These are phyloP conservation scores for Zelonia costaricensis DNA, from an alignment of 208 protist genomes.

Conservation along the genomic window DNA sequence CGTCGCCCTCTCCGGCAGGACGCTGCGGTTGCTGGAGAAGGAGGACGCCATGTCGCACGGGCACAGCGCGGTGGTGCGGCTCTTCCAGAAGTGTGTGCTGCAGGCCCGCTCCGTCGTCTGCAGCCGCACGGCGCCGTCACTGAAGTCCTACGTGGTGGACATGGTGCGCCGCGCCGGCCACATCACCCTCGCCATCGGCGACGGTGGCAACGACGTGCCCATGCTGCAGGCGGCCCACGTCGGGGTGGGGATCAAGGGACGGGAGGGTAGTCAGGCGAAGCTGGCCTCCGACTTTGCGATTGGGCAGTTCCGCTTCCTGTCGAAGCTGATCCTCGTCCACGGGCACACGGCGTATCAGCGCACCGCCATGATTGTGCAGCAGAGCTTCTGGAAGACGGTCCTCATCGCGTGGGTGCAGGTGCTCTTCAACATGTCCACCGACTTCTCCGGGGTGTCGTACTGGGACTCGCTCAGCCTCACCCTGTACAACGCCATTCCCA, in stretches of 20 bases:
- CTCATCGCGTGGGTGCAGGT: slow-evolving; percentile 93
- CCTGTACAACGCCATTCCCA: slow-evolving; percentile 89
- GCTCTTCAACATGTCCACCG: slow-evolving; percentile 81
- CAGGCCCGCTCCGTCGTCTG: slow-evolving; percentile 66
- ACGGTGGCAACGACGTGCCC: slow-evolving; percentile 94
- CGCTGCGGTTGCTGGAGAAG: slow-evolving; percentile 45
- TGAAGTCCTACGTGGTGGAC: slow-evolving; percentile 69
- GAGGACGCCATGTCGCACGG: slow-evolving; percentile 24
- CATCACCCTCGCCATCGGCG: slow-evolving; percentile 91
- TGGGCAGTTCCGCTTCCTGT: slow-evolving; percentile 89
- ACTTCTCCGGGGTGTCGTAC: slow-evolving; percentile 85
- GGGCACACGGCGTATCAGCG: slow-evolving; percentile 92
- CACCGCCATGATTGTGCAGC: slow-evolving; percentile 93
- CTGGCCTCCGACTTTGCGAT: slow-evolving; percentile 92
- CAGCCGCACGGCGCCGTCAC: slow-evolving; percentile 67
- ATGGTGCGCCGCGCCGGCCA: slow-evolving; percentile 53
- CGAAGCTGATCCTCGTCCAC: slow-evolving; percentile 92
- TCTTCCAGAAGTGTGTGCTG: slow-evolving; percentile 54
- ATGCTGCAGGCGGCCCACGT: slow-evolving; percentile 95
- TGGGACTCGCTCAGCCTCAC: slow-evolving; percentile 89
- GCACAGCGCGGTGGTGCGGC: slow-evolving; percentile 29
- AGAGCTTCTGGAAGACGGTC: slow-evolving; percentile 97
- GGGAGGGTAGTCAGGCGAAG: slow-evolving; percentile 90
- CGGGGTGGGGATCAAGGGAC: slow-evolving; percentile 89
- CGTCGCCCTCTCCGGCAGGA: slow-evolving; percentile 62